Percentiles rank a stretch among this genome's conserved stretches.
These are phyloP conservation scores for Penicillium sp. DNA, from an alignment of 2,329 filamentous ascomycete genomes.

Conservation along the genomic window DNA sequence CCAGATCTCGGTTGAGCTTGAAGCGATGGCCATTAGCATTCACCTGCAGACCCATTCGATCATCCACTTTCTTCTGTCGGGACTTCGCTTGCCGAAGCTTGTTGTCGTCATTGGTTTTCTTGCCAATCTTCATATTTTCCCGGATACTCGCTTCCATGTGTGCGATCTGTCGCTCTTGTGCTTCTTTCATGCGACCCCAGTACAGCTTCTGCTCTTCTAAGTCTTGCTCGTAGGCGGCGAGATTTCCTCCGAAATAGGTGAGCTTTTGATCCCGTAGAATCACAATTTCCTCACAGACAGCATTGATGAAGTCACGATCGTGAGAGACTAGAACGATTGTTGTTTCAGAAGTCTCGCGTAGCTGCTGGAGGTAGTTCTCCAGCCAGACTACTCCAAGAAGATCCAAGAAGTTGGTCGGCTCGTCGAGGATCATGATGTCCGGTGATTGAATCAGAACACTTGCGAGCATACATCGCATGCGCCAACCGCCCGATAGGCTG, in stretches of 20 bases:
- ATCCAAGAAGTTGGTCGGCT: conserved; percentile 86
- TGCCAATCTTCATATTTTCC: conserved; percentile 73
- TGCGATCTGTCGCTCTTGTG: conserved; percentile 76
- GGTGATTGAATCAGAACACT: conserved; percentile 68
- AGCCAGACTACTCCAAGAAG: conserved; percentile 83
- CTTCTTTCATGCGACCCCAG: conserved; percentile 75
- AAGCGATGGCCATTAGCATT: conserved; percentile 72
- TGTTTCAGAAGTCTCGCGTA: conserved; percentile 55
- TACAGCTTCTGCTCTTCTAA: conserved; percentile 66
- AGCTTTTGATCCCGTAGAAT: conserved; percentile 73
- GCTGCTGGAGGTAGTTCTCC: conserved; percentile 66
- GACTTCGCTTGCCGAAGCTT: conserved; percentile 84
- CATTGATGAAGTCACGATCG: conserved; percentile 77
- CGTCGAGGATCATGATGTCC: conserved; percentile 79
- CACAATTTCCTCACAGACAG: conserved; percentile 73
- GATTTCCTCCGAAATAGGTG: conserved; percentile 73
- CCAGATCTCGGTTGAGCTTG: conserved; percentile 75
- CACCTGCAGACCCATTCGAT: conserved; percentile 76
- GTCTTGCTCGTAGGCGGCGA: conserved; percentile 70
- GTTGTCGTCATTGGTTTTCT: conserved; percentile 78
- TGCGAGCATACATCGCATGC: conserved; percentile 68
- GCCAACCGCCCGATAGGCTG: conserved; percentile 76
- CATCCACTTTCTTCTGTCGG: conserved; percentile 80
- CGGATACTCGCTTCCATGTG: conserved; percentile 79
- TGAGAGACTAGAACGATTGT: conserved; percentile 82